phyloP scores from a whole-genome alignment of 2,329 filamentous ascomycete species.

The Xylariaceae sp. region DNA sequence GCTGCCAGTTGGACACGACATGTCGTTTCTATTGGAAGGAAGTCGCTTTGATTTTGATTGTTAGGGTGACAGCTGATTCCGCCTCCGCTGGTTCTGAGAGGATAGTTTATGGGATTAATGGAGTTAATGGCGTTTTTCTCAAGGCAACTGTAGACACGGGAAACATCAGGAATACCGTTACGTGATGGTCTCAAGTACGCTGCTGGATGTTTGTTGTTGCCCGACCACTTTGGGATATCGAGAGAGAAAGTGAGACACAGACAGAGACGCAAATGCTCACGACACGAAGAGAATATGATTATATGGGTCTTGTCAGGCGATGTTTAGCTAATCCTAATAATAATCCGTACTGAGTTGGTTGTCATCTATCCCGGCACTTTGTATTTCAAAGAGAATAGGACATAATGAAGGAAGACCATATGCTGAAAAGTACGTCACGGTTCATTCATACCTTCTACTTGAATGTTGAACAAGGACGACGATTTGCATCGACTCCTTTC shows the following conservation, averaged over 20 bases:
- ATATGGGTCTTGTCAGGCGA: conserved; percentile 12
- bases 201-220: background rate
- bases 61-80: conserved; percentile 7
- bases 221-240: background rate
- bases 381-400: too few relatives aligned
- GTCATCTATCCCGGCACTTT: background rate
- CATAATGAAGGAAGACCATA: too few relatives aligned
- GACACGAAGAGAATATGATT: conserved; percentile 11
- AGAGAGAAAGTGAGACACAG: conserved; percentile 10
- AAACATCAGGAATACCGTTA: background rate
- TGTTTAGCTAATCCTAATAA: conserved; percentile 28
- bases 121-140: conserved; percentile 9
- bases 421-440: too few relatives aligned
- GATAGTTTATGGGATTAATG: conserved; percentile 20
- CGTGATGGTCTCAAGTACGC: background rate
- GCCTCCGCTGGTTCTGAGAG: conserved; percentile 10
- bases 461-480: too few relatives aligned
- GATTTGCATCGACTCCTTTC: too few relatives aligned
- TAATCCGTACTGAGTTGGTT: conserved; percentile 22
- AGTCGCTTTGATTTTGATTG: conserved; percentile 1
- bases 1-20: background rate
- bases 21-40: background rate
- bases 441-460: too few relatives aligned
- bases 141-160: background rate
- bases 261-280: conserved; percentile 14